Evolutionary conservation across 805 yeast species (phyloP), one percentile per base, ranked within the genome.

Genomic region (Metschnikowia drakensbergensis): DNA sequence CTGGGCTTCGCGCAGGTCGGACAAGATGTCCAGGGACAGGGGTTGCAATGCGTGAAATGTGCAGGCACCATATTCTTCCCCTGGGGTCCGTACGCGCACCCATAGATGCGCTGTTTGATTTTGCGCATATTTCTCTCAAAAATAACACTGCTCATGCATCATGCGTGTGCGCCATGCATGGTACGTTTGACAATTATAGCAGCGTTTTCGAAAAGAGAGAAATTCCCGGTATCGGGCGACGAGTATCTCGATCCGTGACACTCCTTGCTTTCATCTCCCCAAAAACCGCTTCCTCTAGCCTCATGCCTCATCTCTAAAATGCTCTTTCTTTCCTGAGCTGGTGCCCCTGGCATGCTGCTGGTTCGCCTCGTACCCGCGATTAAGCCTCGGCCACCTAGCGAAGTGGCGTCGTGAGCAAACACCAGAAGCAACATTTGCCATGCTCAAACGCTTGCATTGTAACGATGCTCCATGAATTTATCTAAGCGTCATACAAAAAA

Each of bases 141-240:
- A 40, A 40, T 30, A 40, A 25, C 36, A 40, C 33, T 40, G 43
- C 43, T 29, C 36, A 31, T 40, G 43, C 43, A 40, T 40, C 28
- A 25, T 40, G 36, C 36, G 36, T 22, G 36, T 23, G 36, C 35
- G 22, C 43, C 11, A 31, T 40, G 43, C 43, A 40, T 30, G 43
- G 25, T 29, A 40, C 29, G 43, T 13, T 40, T 30, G 22, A 30
- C 29, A 33, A 22, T 39, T 11, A 23, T 6, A n/a, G 40, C 40
- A 37, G 41, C 32, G 11, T 22, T 9, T 13, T 31, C 34, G 28
- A 23, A 23, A 35, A n/a, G 26, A 35, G 34, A 26, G 36, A 28
- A 40, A 31, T 30, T n/a, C 10, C 29, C 43, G 36, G 36, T 22
- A n/a, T 3, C 28, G 17, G 8, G 8, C 22, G 39, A 25, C 17